A percentile compares a stretch with the other conserved stretches of the same genome.
These are phyloP conservation scores for Neopestalotiopsis clavispora DNA, from an alignment of 2,329 filamentous ascomycete genomes.

Conservation along the genomic window DNA sequence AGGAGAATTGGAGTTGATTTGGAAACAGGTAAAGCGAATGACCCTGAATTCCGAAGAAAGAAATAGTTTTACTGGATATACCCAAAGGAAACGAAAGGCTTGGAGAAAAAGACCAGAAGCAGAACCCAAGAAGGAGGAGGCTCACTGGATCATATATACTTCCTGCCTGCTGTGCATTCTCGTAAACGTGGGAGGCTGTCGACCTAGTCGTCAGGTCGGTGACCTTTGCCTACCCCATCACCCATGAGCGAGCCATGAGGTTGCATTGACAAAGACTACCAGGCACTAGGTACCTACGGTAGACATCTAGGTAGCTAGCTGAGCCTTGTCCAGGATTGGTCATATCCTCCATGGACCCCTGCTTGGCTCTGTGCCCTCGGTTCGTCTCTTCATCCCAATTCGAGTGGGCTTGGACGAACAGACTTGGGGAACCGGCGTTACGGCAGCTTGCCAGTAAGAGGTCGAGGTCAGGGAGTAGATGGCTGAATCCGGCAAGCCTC, in stretches of 20 bases:
- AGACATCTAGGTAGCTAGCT: slow-evolving; percentile 16
- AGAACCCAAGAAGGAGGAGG: background rate
- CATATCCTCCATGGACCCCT: slow-evolving; percentile 29
- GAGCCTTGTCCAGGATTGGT: slow-evolving; percentile 27
- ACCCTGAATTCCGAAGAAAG: slow-evolving; percentile 51
- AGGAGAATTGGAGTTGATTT: slow-evolving; percentile 31
- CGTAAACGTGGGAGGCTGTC: slow-evolving; percentile 23
- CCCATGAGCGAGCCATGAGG: background rate
- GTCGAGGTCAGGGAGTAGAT: background rate
- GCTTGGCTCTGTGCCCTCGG: slow-evolving; percentile 12
- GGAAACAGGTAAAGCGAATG: slow-evolving; percentile 60
- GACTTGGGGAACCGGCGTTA: slow-evolving; percentile 13
- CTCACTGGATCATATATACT: slow-evolving; percentile 33
- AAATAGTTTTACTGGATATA: slow-evolving; percentile 35
- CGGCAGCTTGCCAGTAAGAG: slow-evolving; percentile 7
- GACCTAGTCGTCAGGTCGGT: slow-evolving; percentile 19
- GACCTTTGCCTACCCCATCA: background rate
- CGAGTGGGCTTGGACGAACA: slow-evolving; percentile 17
- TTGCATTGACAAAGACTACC: slow-evolving; percentile 20
- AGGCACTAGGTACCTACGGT: slow-evolving; percentile 18
- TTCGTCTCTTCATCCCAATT: slow-evolving; percentile 25
- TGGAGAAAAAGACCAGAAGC: slow-evolving; percentile 13
- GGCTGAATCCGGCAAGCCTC: slow-evolving; percentile 20
- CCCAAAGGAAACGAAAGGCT: slow-evolving; percentile 33
- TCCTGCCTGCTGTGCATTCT: slow-evolving; percentile 16